These are phyloP conservation scores for Tetradesmus obliquus DNA, from an alignment of 139 green algal species.

Conservation along the genomic window DNA sequence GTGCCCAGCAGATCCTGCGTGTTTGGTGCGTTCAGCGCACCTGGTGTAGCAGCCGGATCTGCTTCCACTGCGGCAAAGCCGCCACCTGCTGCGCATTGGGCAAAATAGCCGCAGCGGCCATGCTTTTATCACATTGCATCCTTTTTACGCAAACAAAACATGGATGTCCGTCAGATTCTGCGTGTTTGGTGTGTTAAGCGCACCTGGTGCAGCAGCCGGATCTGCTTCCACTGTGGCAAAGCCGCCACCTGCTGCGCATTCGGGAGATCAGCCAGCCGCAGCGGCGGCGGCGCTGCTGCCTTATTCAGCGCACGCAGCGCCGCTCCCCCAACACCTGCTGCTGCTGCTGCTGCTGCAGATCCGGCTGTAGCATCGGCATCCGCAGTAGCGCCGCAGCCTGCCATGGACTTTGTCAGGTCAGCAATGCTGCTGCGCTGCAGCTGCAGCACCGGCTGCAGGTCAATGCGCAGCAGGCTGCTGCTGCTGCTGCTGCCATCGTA, in stretches of 20 bases:
- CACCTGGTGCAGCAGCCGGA: conserved; percentile 37
- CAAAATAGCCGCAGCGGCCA: background rate
- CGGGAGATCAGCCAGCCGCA: conserved; percentile 10
- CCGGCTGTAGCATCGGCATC: background rate
- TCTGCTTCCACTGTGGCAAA: conserved; percentile 38
- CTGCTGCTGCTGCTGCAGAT: background rate
- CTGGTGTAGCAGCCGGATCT: conserved; percentile 24
- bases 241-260: conserved; percentile 12
- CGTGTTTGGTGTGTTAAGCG: no score
- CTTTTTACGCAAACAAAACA: no score
- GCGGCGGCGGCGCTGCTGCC: background rate
- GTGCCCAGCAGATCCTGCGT: no score
- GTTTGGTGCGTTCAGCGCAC: background rate
- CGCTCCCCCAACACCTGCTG: background rate
- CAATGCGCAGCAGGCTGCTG: background rate
- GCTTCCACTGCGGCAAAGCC: conserved; percentile 25
- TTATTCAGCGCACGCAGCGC: conserved; percentile 18
- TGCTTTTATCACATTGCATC: no score
- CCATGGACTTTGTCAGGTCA: background rate
- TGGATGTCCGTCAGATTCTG: no score
- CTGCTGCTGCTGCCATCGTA: conserved; percentile 5
- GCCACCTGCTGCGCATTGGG: conserved; percentile 11
- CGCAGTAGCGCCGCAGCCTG: background rate
- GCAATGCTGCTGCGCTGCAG: conserved; percentile 12
- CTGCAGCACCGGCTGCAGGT: conserved; percentile 31